phyloP scores from a whole-genome alignment of 306 rosid species.

The Dalbergia cochinchinensis region DNA sequence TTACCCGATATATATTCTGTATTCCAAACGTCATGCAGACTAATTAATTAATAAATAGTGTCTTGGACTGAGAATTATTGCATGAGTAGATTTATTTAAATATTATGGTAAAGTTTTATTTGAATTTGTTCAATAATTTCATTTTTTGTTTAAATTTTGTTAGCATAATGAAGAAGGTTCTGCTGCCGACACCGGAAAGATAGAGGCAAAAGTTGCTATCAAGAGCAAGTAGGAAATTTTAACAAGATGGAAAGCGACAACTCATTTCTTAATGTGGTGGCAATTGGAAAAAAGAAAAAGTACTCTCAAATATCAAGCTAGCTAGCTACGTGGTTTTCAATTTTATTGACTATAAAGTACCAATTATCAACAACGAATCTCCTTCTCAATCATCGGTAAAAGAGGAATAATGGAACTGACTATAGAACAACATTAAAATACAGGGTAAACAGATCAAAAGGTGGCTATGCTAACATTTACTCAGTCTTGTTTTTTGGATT shows the following conservation, averaged over 20 bases:
- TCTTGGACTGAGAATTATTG: not conserved
- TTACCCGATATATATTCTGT: not conserved
- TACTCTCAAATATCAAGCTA: constrained; percentile 6
- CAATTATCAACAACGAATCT: constrained; percentile 40
- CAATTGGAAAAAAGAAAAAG: constrained; percentile 22
- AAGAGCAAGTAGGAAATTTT: constrained; percentile 35
- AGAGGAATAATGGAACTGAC: constrained; percentile 11
- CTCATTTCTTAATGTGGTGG: constrained; percentile 33
- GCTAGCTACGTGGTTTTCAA: constrained; percentile 40
- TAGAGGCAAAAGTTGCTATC: constrained; percentile 44
- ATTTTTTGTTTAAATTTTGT: not conserved
- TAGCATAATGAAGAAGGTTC: not conserved
- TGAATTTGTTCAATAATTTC: not conserved
- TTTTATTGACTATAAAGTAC: constrained; percentile 32
- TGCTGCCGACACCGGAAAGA: constrained; percentile 56
- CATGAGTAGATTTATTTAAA: not conserved
- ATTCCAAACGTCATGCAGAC: too few species aligned
- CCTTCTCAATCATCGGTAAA: constrained; percentile 37
- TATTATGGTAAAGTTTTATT: not conserved
- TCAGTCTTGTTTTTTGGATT: not conserved
- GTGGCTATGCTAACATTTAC: not conserved
- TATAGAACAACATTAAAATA: not conserved
- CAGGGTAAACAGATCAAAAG: not conserved
- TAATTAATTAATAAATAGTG: not conserved
- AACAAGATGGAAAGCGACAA: constrained; percentile 49